Conservation (phyloP, 208 protist genomes). For the Crithidia fasciculata region DNA sequence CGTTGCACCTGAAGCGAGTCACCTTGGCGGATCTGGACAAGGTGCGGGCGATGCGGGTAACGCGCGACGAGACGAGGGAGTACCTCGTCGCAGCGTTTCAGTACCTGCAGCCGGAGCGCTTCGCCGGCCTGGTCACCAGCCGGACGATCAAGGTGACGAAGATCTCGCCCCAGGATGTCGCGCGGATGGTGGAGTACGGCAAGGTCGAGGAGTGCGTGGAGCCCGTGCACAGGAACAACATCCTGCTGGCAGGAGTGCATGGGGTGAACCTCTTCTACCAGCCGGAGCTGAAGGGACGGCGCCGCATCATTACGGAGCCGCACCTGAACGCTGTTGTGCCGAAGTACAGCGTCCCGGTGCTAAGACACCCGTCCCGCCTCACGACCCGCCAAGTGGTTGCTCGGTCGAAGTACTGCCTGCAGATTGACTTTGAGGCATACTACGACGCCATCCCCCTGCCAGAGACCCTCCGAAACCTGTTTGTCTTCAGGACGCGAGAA, state of each 20-base stretch:
- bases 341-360: background rate
- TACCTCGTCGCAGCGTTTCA: too few species aligned
- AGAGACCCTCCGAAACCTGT: background rate
- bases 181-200: background rate
- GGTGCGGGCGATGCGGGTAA: too few species aligned
- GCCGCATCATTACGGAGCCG: conserved; percentile 32
- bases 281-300: background rate
- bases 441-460: background rate
- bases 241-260: background rate
- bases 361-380: background rate
- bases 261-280: background rate
- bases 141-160: background rate
- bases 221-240: background rate
- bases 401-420: background rate
- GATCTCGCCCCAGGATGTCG: background rate
- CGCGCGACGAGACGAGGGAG: too few species aligned
- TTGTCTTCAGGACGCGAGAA: background rate
- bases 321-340: background rate
- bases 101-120: background rate
- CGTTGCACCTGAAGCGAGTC: too few species aligned
- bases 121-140: background rate
- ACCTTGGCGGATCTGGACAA: too few species aligned
- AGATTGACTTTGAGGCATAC: background rate
- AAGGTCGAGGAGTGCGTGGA: background rate
- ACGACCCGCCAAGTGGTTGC: background rate